Base-by-base conservation (phyloP, 2,329 filamentous ascomycete species). In the Salinomyces thailandicus region DNA sequence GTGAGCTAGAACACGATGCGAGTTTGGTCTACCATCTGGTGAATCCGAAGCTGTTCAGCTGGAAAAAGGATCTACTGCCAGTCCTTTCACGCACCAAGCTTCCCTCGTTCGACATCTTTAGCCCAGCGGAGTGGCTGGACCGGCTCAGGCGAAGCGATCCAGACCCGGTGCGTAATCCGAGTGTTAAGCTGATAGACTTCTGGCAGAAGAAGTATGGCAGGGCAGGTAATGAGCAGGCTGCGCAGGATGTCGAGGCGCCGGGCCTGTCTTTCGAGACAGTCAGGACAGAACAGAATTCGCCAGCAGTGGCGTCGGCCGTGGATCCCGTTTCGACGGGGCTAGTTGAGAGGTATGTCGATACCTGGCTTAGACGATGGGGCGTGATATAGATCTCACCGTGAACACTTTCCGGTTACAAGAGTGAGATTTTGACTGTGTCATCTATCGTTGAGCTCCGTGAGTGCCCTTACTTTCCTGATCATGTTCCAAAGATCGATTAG, bases 161-260 rank as follows among this genome's bases (percentile, higher is more conserved):
- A 13, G 49, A 57, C 38, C 48, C 54, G n/a, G 41, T 35, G 15
- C 45, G 37, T 33, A 58, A 56, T 32, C 53, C 55, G 13, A 49
- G 50, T 6, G 50, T 57, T 28, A 57, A 57, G 40, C 35, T 58
- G 18, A 22, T 54, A 2, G 55, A 55, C 11, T 57, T 57, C 39
- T 57, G 52, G 34, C 42, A 39, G 11, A 33, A 42, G 13, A 57
- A 55, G 41, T 57, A 57, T 35, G 52, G 43, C 7, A 27, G 24
- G 7, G 20, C 15, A n/a, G 41, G 35, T 2, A 27, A 39, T 8
- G 36, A 37, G 14, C 34, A 17, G 12, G 7, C 17, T 15, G n/a
- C 17, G 18, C 27, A 30, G 14, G 27, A 30, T 18, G 15, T 15
- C 8, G 33, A 35, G 15, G 8, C 13, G 22, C 13, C 20, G 16